A percentile compares a stretch with the other conserved stretches of the same genome.
Evolutionary conservation across 768 basidiomycete genomes (phyloP).

Genomic region (Psilocybe cubensis): DNA sequence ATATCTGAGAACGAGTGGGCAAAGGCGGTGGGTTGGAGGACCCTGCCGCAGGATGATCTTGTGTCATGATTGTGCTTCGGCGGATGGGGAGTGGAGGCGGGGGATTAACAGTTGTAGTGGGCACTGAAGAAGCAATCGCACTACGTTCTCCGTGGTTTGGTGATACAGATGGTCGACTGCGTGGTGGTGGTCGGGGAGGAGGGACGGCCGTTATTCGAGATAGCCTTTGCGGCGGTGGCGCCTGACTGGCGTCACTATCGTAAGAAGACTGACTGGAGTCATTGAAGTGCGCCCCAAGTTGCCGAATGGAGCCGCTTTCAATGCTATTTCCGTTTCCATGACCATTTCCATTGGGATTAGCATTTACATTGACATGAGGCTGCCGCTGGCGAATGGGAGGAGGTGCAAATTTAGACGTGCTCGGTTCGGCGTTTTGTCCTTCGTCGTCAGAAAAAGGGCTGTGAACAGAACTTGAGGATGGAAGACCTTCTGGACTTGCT

Average conservation of each 20-base stretch:
- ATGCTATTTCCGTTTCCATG: neutral
- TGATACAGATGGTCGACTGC: slow-evolving; percentile 25
- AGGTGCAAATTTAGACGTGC: slow-evolving; percentile 11
- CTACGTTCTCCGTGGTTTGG: slow-evolving; percentile 17
- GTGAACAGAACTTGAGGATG: neutral
- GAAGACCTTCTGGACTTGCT: slow-evolving; percentile 7
- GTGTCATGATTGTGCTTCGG: slow-evolving; percentile 28
- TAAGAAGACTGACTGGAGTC: slow-evolving; percentile 44
- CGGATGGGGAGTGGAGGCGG: slow-evolving; percentile 54
- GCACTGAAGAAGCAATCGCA: slow-evolving; percentile 10
- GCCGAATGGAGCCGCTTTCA: slow-evolving; percentile 13
- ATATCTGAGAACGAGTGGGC: slow-evolving; percentile 25
- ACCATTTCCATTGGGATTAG: slow-evolving; percentile 1
- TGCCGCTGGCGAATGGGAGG: slow-evolving; percentile 27
- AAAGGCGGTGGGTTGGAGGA: slow-evolving; percentile 25
- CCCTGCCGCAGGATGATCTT: slow-evolving; percentile 19
- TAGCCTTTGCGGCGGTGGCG: slow-evolving; percentile 17
- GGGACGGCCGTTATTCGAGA: slow-evolving; percentile 16
- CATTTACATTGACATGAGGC: too few species aligned
- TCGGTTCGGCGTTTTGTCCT: slow-evolving; percentile 4
- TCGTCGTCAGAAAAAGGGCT: slow-evolving; percentile 25
- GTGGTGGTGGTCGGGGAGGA: slow-evolving; percentile 28
- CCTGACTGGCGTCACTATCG: slow-evolving; percentile 15
- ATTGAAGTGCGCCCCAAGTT: slow-evolving; percentile 28
- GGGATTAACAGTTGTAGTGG: slow-evolving; percentile 23